Conservation (phyloP, 495 filamentous ascomycete genomes). For the Daldinia loculata region DNA sequence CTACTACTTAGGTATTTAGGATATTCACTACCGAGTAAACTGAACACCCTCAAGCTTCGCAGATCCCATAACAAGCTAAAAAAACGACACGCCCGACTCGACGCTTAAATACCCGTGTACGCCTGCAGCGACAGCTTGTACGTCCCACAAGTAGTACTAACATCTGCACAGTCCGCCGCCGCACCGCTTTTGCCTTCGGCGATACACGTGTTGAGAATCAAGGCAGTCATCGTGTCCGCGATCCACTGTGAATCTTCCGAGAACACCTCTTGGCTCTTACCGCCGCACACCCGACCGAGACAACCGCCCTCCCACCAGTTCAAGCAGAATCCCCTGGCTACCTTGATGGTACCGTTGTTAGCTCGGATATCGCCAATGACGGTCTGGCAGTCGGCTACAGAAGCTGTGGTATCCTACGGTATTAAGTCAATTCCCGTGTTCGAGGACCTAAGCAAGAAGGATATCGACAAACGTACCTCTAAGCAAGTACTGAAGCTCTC, state of each 20-base stretch:
- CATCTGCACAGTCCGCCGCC: constrained; percentile 1
- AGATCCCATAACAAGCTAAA: background rate
- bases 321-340: constrained; percentile 9
- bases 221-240: constrained; percentile 8
- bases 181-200: constrained; percentile 4
- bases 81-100: background rate
- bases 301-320: constrained; percentile 22
- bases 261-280: constrained; percentile 10
- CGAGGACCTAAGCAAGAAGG: background rate
- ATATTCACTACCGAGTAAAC: background rate
- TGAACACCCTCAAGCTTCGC: background rate
- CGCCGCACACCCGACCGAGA: constrained; percentile 8
- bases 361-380: constrained; percentile 10
- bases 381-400: background rate
- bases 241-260: background rate
- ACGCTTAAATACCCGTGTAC: background rate
- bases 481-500: background rate
- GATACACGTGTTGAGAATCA: constrained; percentile 14
- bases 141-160: constrained; percentile 12
- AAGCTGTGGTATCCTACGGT: background rate
- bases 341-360: background rate
- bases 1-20: background rate
- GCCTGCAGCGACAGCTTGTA: constrained; percentile 11
- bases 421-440: background rate
- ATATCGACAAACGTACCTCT: background rate